A percentile compares a stretch with the other conserved stretches of the same genome.
These are phyloP conservation scores for Verruconis gallopava DNA, from an alignment of 2,329 filamentous ascomycete genomes.

Conservation along the genomic window DNA sequence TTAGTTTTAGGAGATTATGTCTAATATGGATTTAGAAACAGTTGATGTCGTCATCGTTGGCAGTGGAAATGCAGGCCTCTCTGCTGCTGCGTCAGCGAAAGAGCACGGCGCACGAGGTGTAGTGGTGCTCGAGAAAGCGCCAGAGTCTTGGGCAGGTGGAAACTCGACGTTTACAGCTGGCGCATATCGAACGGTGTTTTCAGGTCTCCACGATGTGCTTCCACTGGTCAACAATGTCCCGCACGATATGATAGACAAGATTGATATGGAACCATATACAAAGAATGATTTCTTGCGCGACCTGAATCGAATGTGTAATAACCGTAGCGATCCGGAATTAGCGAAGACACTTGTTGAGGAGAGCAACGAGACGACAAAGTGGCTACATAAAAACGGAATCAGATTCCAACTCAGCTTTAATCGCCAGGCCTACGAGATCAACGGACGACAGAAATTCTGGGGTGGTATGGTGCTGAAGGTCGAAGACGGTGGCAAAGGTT, in stretches of 20 bases:
- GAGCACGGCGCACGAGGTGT: slow-evolving; percentile 34
- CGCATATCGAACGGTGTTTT: slow-evolving; percentile 45
- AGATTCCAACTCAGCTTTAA: slow-evolving; percentile 50
- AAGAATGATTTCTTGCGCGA: slow-evolving; percentile 41
- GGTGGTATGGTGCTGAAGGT: slow-evolving; percentile 50
- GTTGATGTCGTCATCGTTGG: slow-evolving; percentile 42
- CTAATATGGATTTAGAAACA: slow-evolving; percentile 1
- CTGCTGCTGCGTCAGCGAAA: slow-evolving; percentile 43
- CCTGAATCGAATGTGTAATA: slow-evolving; percentile 42
- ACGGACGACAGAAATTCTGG: slow-evolving; percentile 51
- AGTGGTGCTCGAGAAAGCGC: slow-evolving; percentile 47
- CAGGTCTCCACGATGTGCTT: slow-evolving; percentile 43
- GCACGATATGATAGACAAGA: slow-evolving; percentile 30
- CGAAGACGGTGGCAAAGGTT: slow-evolving; percentile 45
- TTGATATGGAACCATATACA: slow-evolving; percentile 48
- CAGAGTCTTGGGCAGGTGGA: slow-evolving; percentile 46
- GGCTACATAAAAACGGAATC: slow-evolving; percentile 42
- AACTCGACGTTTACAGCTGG: slow-evolving; percentile 55
- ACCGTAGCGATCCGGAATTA: slow-evolving; percentile 39
- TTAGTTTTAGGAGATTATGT: too few species aligned
- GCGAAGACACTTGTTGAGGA: slow-evolving; percentile 38
- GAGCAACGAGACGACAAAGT: slow-evolving; percentile 38
- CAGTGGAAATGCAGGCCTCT: slow-evolving; percentile 52
- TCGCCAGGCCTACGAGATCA: slow-evolving; percentile 51
- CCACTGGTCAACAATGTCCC: slow-evolving; percentile 49